Evolutionary conservation across 2,329 filamentous ascomycete genomes (phyloP).

Genomic region (Aureobasidium zeae): DNA sequence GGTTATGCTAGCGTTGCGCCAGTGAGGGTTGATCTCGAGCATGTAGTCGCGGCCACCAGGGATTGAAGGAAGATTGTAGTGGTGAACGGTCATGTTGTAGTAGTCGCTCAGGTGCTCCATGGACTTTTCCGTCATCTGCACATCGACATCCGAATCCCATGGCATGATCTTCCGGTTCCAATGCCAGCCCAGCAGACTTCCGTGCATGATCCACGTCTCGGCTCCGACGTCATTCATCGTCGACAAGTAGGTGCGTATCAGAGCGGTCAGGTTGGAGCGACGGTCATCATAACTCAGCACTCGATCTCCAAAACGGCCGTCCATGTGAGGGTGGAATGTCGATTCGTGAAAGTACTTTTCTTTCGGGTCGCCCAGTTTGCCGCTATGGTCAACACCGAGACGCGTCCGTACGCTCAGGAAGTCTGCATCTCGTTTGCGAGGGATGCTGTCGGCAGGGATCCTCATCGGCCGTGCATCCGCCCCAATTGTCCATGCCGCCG

Average conservation of each 20-base stretch:
- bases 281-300: slow-evolving; percentile 40
- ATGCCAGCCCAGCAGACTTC: slow-evolving; percentile 52
- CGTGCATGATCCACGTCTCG: slow-evolving; percentile 57
- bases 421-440: slow-evolving; percentile 30
- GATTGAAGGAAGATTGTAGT: slow-evolving; percentile 26
- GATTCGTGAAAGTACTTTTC: slow-evolving; percentile 47
- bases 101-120: slow-evolving; percentile 49
- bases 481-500: neutral
- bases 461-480: slow-evolving; percentile 9
- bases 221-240: slow-evolving; percentile 49
- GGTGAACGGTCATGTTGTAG: slow-evolving; percentile 55
- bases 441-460: slow-evolving; percentile 3
- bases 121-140: slow-evolving; percentile 47
- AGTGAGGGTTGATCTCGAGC: slow-evolving; percentile 52
- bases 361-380: slow-evolving; percentile 26
- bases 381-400: slow-evolving; percentile 34
- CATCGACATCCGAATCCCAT: slow-evolving; percentile 54
- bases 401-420: slow-evolving; percentile 37
- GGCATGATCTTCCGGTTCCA: slow-evolving; percentile 54
- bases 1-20: slow-evolving; percentile 33
- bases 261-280: slow-evolving; percentile 38
- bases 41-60: slow-evolving; percentile 37
- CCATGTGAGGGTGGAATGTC: slow-evolving; percentile 47
- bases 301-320: slow-evolving; percentile 45
- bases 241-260: slow-evolving; percentile 47